Evolutionary conservation across 106 monocot species (phyloP), one percentile per base, ranked within the genome.

Genomic region (Chionographis japonica): DNA sequence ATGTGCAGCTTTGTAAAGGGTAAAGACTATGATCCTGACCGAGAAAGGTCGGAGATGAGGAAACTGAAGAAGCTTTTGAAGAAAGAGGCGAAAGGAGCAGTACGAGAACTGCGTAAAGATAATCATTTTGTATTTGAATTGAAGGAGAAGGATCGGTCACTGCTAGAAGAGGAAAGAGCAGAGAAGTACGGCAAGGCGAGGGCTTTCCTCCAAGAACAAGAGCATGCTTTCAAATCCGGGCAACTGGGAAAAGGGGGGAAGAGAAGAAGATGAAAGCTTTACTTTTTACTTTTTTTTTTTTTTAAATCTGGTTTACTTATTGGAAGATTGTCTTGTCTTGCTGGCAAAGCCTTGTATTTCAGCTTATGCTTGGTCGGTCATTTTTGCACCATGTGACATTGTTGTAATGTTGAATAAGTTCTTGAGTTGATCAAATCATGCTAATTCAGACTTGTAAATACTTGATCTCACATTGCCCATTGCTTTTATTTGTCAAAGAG

Each of bases 151-250:
- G 87, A 83, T 13, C 80, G 78, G 61, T 42, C 72, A 17, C 38
- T 63, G 19, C 61, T 62, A 15, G 85, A 98, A 56, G 83, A 92
- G 62, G 97, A 98, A 69, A 84, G 85, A 59, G 72, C 86, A 4
- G 92, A 93, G 60, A 84, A 73, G 67, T 98, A 90, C 67, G 90
- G 97, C 37, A 98, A 90, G 60, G 81, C 89, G 35, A 72, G 62
- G 73, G 97, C 92, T 54, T 92, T 98, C 74, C 87, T 98, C 69
- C 97, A 98, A 77, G 92, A 98, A 67, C 97, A 98, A 64, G 97
- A 98, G 49, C 80, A 85, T 60, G 92, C 97, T 67, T 98, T 83
- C 71, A 98, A 92, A 77, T 92, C 92, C 38, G 97, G 97, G 68
- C 97, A 98, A 57, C 69, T 98, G 4, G 97, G 97, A n/a, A 97